Percentiles rank a stretch among this genome's conserved stretches.
Conservation (phyloP, 305 asterid genomes). For the Rubia tinctorum region DNA sequence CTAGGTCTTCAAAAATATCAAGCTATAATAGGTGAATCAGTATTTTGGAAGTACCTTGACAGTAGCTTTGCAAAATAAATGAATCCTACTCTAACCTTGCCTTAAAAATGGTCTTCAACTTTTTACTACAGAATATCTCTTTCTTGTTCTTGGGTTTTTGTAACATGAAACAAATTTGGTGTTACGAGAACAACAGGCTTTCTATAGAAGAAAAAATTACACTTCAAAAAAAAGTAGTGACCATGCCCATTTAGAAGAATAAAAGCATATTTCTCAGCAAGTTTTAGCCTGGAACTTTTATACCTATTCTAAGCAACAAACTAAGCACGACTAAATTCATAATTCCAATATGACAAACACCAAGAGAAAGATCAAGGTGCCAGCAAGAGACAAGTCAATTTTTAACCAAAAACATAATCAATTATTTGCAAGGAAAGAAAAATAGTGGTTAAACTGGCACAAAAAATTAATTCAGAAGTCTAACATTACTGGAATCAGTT, state of each 20-base stretch:
- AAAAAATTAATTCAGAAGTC: neutral
- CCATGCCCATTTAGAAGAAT: neutral
- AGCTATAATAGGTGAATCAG: constrained; percentile 19
- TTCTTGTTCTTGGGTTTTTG: constrained; percentile 55
- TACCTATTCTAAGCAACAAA: neutral
- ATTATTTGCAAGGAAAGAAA: neutral
- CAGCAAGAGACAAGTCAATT: neutral
- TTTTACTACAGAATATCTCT: constrained; percentile 52
- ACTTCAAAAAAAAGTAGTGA: neutral
- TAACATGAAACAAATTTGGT: constrained; percentile 3
- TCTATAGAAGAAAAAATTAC: neutral
- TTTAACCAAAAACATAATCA: neutral
- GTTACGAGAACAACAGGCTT: neutral
- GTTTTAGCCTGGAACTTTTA: neutral
- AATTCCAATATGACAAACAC: neutral
- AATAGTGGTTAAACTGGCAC: neutral
- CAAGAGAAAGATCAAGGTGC: neutral
- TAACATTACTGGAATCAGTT: neutral
- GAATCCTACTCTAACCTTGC: constrained; percentile 52
- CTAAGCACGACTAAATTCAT: neutral
- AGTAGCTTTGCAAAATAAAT: constrained; percentile 43
- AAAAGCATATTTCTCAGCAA: neutral
- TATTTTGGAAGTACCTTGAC: constrained; percentile 45
- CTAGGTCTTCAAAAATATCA: constrained; percentile 6
- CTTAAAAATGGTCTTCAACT: constrained; percentile 53